Percentiles rank a stretch among this genome's conserved stretches.
Conservation (phyloP, 2,329 filamentous ascomycete genomes). For the Sarocladium strictum region DNA sequence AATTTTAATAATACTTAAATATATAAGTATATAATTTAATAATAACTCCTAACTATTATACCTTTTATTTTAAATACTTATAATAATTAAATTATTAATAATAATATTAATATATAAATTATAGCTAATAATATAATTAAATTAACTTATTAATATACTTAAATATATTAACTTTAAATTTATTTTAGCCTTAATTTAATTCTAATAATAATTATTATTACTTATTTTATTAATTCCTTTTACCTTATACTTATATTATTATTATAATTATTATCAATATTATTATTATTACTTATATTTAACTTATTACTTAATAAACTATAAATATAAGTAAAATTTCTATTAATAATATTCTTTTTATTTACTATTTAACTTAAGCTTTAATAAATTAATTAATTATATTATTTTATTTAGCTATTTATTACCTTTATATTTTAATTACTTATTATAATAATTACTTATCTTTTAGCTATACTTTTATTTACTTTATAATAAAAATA, state of each 20-base stretch:
- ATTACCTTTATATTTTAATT: neutral
- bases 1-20: too few species aligned
- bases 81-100: too few species aligned
- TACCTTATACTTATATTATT: too few species aligned
- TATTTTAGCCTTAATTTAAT: too few species aligned
- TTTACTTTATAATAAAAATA: too few species aligned
- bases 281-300: too few species aligned
- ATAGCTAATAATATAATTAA: neutral
- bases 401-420: neutral
- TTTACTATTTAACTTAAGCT: neutral
- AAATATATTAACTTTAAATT: too few species aligned
- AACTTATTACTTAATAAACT: neutral
- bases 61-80: too few species aligned
- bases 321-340: too few species aligned
- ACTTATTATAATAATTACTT: neutral
- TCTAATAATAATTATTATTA: too few species aligned
- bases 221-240: neutral
- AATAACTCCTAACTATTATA: neutral
- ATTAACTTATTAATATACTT: neutral
- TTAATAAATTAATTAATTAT: neutral
- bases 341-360: neutral
- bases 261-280: too few species aligned
- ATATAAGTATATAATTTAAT: neutral
- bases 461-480: too few species aligned
- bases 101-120: neutral